A percentile compares a stretch with the other conserved stretches of the same genome.
Evolutionary conservation across 2,329 filamentous ascomycete species (phyloP).

Genomic region (Penicillium freii): DNA sequence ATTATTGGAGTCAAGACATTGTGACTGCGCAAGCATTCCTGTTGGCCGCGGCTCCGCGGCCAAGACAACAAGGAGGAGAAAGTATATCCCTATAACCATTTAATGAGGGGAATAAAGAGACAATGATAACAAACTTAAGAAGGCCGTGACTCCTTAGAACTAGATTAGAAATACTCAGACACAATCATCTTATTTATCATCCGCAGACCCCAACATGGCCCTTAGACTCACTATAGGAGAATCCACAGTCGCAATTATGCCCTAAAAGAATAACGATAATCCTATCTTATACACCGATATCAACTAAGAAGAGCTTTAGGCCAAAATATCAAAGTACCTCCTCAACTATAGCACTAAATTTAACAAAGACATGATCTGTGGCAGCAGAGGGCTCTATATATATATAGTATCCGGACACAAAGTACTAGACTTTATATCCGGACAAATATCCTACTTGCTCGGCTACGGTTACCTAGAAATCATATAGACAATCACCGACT

Average conservation of each 20-base stretch:
- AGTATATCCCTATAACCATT: background rate
- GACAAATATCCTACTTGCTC: slow-evolving; percentile 60
- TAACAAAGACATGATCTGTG: slow-evolving; percentile 14
- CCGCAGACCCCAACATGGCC: background rate
- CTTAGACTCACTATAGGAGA: background rate
- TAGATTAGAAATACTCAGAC: background rate
- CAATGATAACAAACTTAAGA: background rate
- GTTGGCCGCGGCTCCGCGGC: slow-evolving; percentile 6
- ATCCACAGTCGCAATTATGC: background rate
- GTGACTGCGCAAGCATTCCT: background rate
- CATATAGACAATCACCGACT: slow-evolving; percentile 51
- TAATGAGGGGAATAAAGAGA: no score
- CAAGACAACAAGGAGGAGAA: background rate
- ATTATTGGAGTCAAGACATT: background rate
- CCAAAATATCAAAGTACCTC: slow-evolving; percentile 6
- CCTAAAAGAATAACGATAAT: background rate
- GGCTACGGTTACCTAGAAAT: slow-evolving; percentile 60
- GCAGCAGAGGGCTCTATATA: slow-evolving; percentile 9
- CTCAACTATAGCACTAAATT: slow-evolving; percentile 12
- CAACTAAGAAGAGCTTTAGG: slow-evolving; percentile 5
- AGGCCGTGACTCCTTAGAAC: background rate
- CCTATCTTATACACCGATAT: background rate
- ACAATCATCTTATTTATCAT: background rate
- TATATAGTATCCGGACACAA: slow-evolving; percentile 16
- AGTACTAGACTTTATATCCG: slow-evolving; percentile 60